Conservation (phyloP, 176 grass and related monocot species). For the Themeda triandra region DNA sequence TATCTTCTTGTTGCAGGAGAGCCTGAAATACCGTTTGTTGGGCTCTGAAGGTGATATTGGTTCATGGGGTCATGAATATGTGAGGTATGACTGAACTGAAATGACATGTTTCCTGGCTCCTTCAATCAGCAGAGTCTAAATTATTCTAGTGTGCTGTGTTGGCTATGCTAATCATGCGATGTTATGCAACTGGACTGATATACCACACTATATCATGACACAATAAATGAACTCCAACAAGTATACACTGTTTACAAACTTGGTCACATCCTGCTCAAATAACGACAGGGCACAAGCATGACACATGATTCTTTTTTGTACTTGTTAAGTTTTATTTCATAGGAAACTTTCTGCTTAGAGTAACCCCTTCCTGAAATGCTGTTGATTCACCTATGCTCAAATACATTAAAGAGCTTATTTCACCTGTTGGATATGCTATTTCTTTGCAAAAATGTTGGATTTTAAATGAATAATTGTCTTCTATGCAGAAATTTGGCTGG, state of each 20-base stretch:
- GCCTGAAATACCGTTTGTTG: slow-evolving; percentile 77
- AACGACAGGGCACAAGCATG: background rate
- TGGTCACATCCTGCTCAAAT: background rate
- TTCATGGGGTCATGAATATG: slow-evolving; percentile 98
- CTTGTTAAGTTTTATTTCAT: background rate
- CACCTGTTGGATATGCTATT: background rate
- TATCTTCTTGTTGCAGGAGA: slow-evolving; percentile 62
- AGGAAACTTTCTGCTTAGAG: background rate
- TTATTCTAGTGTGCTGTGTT: background rate
- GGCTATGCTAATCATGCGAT: background rate
- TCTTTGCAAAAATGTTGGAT: background rate
- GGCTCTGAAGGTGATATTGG: slow-evolving; percentile 94
- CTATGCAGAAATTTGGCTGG: slow-evolving; percentile 83
- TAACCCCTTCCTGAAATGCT: background rate
- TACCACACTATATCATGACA: background rate
- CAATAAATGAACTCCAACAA: background rate
- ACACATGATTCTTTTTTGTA: background rate
- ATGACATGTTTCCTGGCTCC: background rate
- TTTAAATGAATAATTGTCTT: slow-evolving; percentile 20
- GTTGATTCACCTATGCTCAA: background rate
- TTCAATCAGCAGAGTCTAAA: background rate
- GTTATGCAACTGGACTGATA: background rate
- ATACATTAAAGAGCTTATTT: background rate
- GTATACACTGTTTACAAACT: background rate
- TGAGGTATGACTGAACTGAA: slow-evolving; percentile 50